Evolutionary conservation across 2,329 filamentous ascomycete species (phyloP).

Genomic region (Botrytis galanthina): DNA sequence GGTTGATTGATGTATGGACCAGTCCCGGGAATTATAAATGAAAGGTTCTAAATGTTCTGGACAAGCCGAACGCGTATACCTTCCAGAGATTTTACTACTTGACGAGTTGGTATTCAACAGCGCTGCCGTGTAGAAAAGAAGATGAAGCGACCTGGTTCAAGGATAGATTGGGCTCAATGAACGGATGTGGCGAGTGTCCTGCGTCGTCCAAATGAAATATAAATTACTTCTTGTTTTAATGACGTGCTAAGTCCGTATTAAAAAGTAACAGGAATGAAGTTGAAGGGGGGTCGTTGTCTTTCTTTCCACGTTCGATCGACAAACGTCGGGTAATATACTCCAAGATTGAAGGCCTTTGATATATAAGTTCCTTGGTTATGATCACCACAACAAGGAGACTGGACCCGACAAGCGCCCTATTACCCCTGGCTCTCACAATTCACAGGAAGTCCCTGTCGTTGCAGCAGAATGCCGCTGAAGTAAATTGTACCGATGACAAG

Average conservation of each 20-base stretch:
- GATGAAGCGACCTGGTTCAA: constrained; percentile 31
- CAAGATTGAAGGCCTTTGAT: constrained; percentile 35
- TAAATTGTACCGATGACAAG: constrained; percentile 29
- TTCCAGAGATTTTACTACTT: constrained; percentile 22
- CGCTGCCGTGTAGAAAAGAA: constrained; percentile 25
- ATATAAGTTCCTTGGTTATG: constrained; percentile 33
- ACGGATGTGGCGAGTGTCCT: constrained; percentile 33
- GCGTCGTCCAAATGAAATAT: constrained; percentile 37
- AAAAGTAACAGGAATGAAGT: constrained; percentile 27
- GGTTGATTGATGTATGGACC: constrained; percentile 30
- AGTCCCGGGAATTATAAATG: constrained; percentile 31
- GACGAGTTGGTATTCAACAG: constrained; percentile 13
- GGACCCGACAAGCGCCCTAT: constrained; percentile 35
- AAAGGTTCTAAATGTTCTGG: constrained; percentile 28
- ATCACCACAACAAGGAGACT: constrained; percentile 36
- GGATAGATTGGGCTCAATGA: constrained; percentile 30
- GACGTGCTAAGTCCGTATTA: constrained; percentile 35
- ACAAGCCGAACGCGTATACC: constrained; percentile 36
- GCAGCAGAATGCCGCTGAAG: constrained; percentile 31
- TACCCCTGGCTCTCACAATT: constrained; percentile 30
- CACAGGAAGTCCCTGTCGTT: constrained; percentile 28
- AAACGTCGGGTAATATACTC: constrained; percentile 36
- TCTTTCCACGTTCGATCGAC: constrained; percentile 38
- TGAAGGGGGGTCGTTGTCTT: constrained; percentile 32
- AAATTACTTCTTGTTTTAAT: constrained; percentile 36